Conservation (phyloP, 805 yeast species). For the Myxozyma sirexii region DNA sequence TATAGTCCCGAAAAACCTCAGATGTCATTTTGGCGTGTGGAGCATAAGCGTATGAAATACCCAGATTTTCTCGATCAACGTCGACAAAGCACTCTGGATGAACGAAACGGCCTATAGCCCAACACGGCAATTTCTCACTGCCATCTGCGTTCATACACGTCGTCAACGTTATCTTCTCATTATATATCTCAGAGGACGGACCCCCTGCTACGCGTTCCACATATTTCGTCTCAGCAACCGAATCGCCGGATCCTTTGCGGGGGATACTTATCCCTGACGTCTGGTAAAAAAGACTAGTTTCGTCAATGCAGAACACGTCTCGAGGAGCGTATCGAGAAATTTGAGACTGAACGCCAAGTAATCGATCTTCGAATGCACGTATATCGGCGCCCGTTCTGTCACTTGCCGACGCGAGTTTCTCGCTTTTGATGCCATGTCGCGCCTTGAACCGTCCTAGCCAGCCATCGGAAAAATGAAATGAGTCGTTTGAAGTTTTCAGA, state of each 20-base stretch:
- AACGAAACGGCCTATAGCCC: constrained; percentile 19
- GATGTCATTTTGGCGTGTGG: constrained; percentile 17
- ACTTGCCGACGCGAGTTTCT: neutral
- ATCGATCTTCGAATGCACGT: constrained; percentile 12
- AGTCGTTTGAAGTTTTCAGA: constrained; percentile 17
- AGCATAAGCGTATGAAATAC: constrained; percentile 20
- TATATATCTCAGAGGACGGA: constrained; percentile 1
- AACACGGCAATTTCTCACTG: constrained; percentile 23
- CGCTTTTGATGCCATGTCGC: constrained; percentile 20
- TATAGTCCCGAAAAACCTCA: constrained; percentile 20
- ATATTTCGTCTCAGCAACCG: neutral
- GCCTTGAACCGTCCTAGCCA: constrained; percentile 31
- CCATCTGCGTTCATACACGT: constrained; percentile 29
- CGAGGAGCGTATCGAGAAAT: constrained; percentile 21
- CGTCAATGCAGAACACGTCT: constrained; percentile 29
- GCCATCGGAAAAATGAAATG: constrained; percentile 33
- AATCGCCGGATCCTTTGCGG: constrained; percentile 7
- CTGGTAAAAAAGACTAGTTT: constrained; percentile 24
- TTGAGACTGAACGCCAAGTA: constrained; percentile 17
- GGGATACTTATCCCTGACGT: neutral
- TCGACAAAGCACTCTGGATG: constrained; percentile 22
- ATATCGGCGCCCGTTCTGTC: neutral
- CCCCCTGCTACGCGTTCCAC: too few relatives aligned
- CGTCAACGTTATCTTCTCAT: constrained; percentile 20
- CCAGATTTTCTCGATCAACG: constrained; percentile 21